Conservation (phyloP, 176 grass and related monocot species). For the Elymus sibiricus region DNA sequence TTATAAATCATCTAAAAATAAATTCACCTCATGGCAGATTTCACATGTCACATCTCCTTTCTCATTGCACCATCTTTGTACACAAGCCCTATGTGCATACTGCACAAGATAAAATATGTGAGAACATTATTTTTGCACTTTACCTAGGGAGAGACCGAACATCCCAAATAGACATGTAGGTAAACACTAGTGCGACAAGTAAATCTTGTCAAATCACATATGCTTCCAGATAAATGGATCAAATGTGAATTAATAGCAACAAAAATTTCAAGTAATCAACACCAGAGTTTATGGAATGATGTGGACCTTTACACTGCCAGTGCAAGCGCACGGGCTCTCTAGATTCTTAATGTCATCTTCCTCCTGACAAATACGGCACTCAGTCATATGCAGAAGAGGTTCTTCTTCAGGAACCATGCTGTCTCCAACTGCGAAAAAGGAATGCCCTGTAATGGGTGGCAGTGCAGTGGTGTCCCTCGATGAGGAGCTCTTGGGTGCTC, state of each 20-base stretch:
- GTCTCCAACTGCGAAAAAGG: constrained; percentile 30
- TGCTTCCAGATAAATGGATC: constrained; percentile 14
- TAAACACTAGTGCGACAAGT: not conserved
- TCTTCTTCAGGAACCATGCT: constrained; percentile 55
- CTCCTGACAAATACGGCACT: constrained; percentile 94
- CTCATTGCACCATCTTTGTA: constrained; percentile 93
- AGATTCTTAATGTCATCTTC: constrained; percentile 78
- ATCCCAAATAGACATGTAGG: not conserved
- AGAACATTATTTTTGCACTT: constrained; percentile 14
- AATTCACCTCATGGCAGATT: constrained; percentile 74
- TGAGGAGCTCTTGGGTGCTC: constrained; percentile 27
- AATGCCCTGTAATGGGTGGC: not conserved
- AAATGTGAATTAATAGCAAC: not conserved
- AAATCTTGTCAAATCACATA: constrained; percentile 10
- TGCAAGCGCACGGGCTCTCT: constrained; percentile 75
- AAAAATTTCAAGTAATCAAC: constrained; percentile 8
- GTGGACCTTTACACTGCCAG: constrained; percentile 79
- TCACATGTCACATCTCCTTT: constrained; percentile 89
- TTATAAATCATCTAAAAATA: not conserved
- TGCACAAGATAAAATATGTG: constrained; percentile 37
- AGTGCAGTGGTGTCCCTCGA: constrained; percentile 25
- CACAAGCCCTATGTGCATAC: constrained; percentile 91
- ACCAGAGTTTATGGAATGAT: not conserved
- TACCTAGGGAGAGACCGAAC: not conserved
- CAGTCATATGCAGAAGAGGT: constrained; percentile 63